Percentiles rank a stretch among this genome's conserved stretches.
Conservation (phyloP, 257 asterid genomes). For the Gardenia jasminoides region DNA sequence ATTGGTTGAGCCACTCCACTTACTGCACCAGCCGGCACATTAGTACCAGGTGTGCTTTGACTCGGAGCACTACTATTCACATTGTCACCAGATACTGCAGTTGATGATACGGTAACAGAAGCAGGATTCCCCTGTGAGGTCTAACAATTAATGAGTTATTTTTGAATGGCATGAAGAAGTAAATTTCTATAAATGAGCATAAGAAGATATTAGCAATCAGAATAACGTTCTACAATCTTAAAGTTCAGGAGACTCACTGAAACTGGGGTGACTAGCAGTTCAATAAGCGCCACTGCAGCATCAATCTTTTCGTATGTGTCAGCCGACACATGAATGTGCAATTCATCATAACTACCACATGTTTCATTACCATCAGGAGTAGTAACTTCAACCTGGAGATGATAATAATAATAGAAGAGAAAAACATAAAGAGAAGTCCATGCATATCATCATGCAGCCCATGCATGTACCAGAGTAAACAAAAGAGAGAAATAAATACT, state of each 20-base stretch:
- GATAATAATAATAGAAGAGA: background rate
- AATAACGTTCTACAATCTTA: slow-evolving; percentile 11
- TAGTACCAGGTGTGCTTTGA: slow-evolving; percentile 32
- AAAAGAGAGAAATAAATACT: background rate
- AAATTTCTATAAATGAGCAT: background rate
- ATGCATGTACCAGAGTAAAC: background rate
- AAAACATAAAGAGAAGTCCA: slow-evolving; percentile 5
- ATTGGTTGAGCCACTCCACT: slow-evolving; percentile 45
- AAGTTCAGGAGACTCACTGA: slow-evolving; percentile 51
- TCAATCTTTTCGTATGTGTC: slow-evolving; percentile 88
- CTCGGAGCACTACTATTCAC: slow-evolving; percentile 20
- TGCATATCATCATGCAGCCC: background rate
- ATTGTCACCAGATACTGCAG: slow-evolving; percentile 37
- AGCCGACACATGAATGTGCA: slow-evolving; percentile 75
- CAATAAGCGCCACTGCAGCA: slow-evolving; percentile 83
- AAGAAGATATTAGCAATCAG: background rate
- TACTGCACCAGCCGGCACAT: slow-evolving; percentile 23
- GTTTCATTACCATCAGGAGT: slow-evolving; percentile 49
- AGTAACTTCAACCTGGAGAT: slow-evolving; percentile 64
- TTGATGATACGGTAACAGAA: slow-evolving; percentile 42
- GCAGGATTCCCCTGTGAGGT: slow-evolving; percentile 49
- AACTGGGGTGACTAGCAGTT: slow-evolving; percentile 71
- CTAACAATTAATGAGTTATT: slow-evolving; percentile 17
- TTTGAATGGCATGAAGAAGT: background rate
- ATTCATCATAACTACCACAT: slow-evolving; percentile 48